Evolutionary conservation across 371 early-diverging fungal species (phyloP).

Genomic region (Coemansia sp.): DNA sequence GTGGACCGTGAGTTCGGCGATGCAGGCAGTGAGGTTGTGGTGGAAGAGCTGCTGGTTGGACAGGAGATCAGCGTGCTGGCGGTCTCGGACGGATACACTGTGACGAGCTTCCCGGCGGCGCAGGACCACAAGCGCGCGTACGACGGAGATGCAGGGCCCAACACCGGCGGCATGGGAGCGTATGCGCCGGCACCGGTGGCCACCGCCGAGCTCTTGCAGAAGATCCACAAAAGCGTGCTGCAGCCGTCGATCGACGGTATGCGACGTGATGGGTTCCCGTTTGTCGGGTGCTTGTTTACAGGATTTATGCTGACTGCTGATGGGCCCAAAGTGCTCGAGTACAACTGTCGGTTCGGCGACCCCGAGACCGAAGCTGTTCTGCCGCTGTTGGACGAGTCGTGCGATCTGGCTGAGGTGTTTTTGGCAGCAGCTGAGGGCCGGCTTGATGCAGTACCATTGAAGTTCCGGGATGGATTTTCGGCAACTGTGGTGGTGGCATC

Average conservation of each 20-base stretch:
- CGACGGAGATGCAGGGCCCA: slow-evolving; percentile 92
- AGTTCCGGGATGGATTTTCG: slow-evolving; percentile 71
- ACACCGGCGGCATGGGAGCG: slow-evolving; percentile 98
- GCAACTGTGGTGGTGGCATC: slow-evolving; percentile 92
- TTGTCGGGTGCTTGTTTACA: slow-evolving; percentile 95
- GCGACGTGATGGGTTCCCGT: slow-evolving; percentile 91
- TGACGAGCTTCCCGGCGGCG: slow-evolving; percentile 84
- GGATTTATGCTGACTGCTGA: slow-evolving; percentile 90
- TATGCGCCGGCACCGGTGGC: slow-evolving; percentile 95
- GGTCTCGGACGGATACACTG: slow-evolving; percentile 94
- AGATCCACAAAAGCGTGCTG: slow-evolving; percentile 76
- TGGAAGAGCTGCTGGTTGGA: slow-evolving; percentile 93
- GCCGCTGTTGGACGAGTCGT: slow-evolving; percentile 78
- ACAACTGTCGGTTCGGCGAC: slow-evolving; percentile 96
- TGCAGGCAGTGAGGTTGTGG: slow-evolving; percentile 90
- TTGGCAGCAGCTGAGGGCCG: slow-evolving; percentile 86
- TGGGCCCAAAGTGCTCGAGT: slow-evolving; percentile 94
- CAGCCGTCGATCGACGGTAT: slow-evolving; percentile 94
- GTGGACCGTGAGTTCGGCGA: slow-evolving; percentile 82
- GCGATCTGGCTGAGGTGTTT: slow-evolving; percentile 86
- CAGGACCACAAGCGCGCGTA: slow-evolving; percentile 96
- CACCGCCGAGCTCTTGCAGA: slow-evolving; percentile 67
- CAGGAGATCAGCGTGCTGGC: slow-evolving; percentile 90
- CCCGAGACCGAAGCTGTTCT: slow-evolving; percentile 96
- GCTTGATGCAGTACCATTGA: slow-evolving; percentile 81